Evolutionary conservation across 2,329 filamentous ascomycete genomes (phyloP).

Genomic region (Alternaria tenuissima): DNA sequence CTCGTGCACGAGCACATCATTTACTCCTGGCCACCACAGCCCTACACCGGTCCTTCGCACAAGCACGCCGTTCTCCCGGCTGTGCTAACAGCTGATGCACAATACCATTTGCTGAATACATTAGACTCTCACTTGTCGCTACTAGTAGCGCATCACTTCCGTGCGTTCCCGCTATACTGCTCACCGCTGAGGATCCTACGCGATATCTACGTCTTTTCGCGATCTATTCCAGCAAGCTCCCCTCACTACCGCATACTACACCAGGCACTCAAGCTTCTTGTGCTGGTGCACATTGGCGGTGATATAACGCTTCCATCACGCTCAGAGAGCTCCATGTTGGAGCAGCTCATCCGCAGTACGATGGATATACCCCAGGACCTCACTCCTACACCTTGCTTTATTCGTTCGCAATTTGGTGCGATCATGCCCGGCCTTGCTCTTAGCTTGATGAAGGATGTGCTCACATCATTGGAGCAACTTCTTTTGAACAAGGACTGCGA

Average conservation of each 20-base stretch:
- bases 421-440: constrained; percentile 46
- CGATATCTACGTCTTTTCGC: constrained; percentile 46
- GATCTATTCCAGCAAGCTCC: constrained; percentile 26
- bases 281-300: constrained; percentile 51
- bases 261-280: constrained; percentile 49
- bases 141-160: constrained; percentile 46
- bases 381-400: constrained; percentile 49
- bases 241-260: constrained; percentile 36
- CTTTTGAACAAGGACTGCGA: constrained; percentile 39
- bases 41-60: constrained; percentile 23
- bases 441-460: constrained; percentile 43
- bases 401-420: constrained; percentile 49
- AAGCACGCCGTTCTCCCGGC: constrained; percentile 48
- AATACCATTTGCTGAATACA: constrained; percentile 25
- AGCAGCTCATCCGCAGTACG: constrained; percentile 29
- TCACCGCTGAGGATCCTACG: constrained; percentile 45
- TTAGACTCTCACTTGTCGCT: constrained; percentile 45
- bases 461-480: constrained; percentile 42
- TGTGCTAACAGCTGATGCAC: constrained; percentile 34
- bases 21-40: constrained; percentile 48
- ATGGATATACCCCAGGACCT: constrained; percentile 23
- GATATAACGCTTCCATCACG: constrained; percentile 44
- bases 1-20: constrained; percentile 47
- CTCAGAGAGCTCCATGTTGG: constrained; percentile 21
- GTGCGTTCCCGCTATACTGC: constrained; percentile 45